Percentiles rank a stretch among this genome's conserved stretches.
Conservation (phyloP, 148 eudicot species). For the Suaeda aralocaspica region DNA sequence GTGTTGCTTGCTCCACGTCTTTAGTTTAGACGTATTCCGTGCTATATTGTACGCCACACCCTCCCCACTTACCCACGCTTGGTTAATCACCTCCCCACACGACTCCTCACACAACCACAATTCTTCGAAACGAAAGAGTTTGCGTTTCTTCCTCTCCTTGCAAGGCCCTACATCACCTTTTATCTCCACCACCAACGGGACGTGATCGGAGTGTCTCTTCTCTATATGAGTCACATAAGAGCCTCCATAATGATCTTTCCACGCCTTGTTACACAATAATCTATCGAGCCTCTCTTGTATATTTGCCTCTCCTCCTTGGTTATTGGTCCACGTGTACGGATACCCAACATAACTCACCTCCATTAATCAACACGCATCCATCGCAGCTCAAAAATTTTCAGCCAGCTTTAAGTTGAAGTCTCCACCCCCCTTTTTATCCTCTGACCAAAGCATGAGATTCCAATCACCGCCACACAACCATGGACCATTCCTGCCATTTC, state of each 20-base stretch:
- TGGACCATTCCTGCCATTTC: not conserved
- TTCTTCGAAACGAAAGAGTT: not conserved
- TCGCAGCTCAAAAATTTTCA: not conserved
- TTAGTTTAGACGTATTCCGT: not conserved
- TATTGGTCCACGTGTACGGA: not conserved
- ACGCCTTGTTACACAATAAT: not conserved
- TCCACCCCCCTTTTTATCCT: not conserved
- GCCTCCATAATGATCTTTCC: not conserved
- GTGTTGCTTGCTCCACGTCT: not conserved
- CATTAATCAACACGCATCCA: not conserved
- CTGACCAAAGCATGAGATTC: not conserved
- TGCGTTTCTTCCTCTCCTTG: not conserved
- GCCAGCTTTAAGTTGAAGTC: not conserved
- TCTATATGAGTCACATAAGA: not conserved
- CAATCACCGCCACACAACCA: not conserved
- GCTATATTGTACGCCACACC: not conserved
- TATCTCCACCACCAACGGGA: not conserved
- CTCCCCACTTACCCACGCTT: not conserved
- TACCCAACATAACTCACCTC: not conserved
- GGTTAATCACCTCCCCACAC: not conserved
- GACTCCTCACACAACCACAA: not conserved
- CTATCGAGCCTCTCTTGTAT: not conserved
- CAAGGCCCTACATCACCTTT: too few species aligned
- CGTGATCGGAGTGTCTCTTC: not conserved
- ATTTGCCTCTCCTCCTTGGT: not conserved